Evolutionary conservation across 2,329 filamentous ascomycete species (phyloP).

Genomic region (Clonostachys sp.): DNA sequence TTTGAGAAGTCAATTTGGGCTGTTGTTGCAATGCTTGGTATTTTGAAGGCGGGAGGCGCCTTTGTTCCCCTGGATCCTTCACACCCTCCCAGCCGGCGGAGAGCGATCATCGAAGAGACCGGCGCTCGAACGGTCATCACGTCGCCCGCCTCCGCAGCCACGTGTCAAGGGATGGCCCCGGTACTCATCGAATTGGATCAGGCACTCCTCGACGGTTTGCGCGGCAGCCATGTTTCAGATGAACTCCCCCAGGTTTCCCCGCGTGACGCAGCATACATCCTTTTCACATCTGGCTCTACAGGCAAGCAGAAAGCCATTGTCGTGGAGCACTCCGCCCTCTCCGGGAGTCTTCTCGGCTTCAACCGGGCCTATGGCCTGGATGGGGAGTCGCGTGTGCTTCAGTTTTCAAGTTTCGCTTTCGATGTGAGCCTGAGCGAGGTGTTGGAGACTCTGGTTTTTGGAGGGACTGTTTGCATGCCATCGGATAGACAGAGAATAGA

Average conservation of each 20-base stretch:
- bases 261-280: background rate
- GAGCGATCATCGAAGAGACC: constrained; percentile 4
- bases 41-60: constrained; percentile 19
- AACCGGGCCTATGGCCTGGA: constrained; percentile 33
- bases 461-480: constrained; percentile 13
- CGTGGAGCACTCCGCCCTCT: constrained; percentile 2
- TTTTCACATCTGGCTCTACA: background rate
- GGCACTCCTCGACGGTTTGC: too few relatives aligned
- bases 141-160: background rate
- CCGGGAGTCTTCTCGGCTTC: background rate
- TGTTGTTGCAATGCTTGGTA: constrained; percentile 15
- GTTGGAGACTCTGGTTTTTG: constrained; percentile 9
- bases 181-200: background rate
- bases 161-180: background rate
- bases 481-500: constrained; percentile 8
- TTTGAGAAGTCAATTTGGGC: constrained; percentile 18
- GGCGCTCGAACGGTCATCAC: constrained; percentile 4
- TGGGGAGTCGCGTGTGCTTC: constrained; percentile 44
- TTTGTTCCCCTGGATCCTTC: constrained; percentile 19
- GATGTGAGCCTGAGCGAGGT: constrained; percentile 34
- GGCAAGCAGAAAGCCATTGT: background rate
- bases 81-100: constrained; percentile 3
- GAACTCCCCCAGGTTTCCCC: constrained; percentile 1
- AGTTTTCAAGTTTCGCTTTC: constrained; percentile 46
- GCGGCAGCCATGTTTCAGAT: too few relatives aligned